A percentile compares a stretch with the other conserved stretches of the same genome.
These are phyloP conservation scores for Dipteronia sinensis DNA, from an alignment of 345 rosid genomes.

Conservation along the genomic window DNA sequence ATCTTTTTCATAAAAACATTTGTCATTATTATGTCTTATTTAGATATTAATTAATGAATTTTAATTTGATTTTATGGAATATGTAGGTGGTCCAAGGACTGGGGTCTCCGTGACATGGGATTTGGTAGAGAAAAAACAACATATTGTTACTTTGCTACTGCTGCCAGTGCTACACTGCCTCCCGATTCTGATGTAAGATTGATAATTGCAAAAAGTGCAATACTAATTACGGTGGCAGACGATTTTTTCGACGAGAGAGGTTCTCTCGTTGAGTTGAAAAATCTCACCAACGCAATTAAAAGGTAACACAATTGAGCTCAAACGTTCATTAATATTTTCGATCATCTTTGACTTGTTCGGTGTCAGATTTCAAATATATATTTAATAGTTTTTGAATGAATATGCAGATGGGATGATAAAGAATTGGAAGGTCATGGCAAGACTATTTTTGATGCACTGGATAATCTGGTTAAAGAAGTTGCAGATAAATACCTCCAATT, in stretches of 20 bases:
- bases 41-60: background rate
- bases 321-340: too few species aligned
- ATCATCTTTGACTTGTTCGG: too few species aligned
- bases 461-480: constrained; percentile 39
- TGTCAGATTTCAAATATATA: too few species aligned
- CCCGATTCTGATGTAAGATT: constrained; percentile 34
- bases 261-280: constrained; percentile 46
- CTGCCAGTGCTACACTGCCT: constrained; percentile 41
- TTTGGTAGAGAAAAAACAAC: constrained; percentile 66
- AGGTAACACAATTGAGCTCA: constrained; percentile 28
- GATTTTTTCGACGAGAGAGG: constrained; percentile 66
- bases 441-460: constrained; percentile 58
- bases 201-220: constrained; percentile 46
- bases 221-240: constrained; percentile 61
- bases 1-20: background rate
- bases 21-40: background rate
- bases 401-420: constrained; percentile 39
- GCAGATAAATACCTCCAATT: constrained; percentile 26
- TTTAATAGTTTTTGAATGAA: too few species aligned
- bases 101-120: constrained; percentile 57
- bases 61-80: background rate
- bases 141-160: constrained; percentile 60
- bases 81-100: constrained; percentile 52
- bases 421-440: constrained; percentile 49
- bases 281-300: constrained; percentile 47